A percentile compares a stretch with the other conserved stretches of the same genome.
phyloP scores from a whole-genome alignment of 2,329 filamentous ascomycete species.

The Acrodontium crateriforme region DNA sequence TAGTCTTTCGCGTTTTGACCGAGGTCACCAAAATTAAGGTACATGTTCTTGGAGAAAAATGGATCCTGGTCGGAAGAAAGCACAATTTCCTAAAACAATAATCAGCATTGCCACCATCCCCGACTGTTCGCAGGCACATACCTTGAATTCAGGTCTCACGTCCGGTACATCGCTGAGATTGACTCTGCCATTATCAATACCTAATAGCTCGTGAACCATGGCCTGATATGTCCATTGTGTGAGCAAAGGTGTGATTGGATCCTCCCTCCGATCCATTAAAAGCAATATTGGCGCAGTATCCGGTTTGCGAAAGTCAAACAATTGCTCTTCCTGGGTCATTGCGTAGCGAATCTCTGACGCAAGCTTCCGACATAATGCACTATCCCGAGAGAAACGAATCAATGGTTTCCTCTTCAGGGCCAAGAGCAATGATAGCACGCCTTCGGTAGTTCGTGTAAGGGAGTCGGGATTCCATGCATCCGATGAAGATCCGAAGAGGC shows the following conservation, averaged over 20 bases:
- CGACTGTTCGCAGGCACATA: slow-evolving; percentile 1
- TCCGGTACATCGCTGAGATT: slow-evolving; percentile 52
- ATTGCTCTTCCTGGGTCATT: slow-evolving; percentile 86
- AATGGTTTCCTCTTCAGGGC: slow-evolving; percentile 94
- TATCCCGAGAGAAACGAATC: slow-evolving; percentile 87
- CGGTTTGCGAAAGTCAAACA: slow-evolving; percentile 90
- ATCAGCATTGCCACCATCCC: slow-evolving; percentile 3
- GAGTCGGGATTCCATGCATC: slow-evolving; percentile 88
- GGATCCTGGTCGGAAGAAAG: slow-evolving; percentile 94
- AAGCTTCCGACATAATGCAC: slow-evolving; percentile 77
- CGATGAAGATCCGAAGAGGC: slow-evolving; percentile 32
- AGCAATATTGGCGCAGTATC: slow-evolving; percentile 90
- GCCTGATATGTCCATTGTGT: slow-evolving; percentile 99
- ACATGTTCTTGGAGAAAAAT: slow-evolving; percentile 99
- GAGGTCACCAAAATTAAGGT: slow-evolving; percentile 89
- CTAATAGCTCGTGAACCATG: slow-evolving; percentile 96
- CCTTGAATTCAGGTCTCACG: slow-evolving; percentile 19
- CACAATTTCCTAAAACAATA: slow-evolving; percentile 59
- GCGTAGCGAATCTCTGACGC: slow-evolving; percentile 85
- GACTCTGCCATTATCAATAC: slow-evolving; percentile 89
- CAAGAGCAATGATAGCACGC: slow-evolving; percentile 67
- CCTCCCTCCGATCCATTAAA: slow-evolving; percentile 80
- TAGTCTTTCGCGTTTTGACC: slow-evolving; percentile 98
- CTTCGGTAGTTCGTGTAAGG: slow-evolving; percentile 74
- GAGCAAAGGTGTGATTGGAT: slow-evolving; percentile 83